Percentiles rank a stretch among this genome's conserved stretches.
Conservation (phyloP, 176 grass and related monocot genomes). For the Zoysia japonica region DNA sequence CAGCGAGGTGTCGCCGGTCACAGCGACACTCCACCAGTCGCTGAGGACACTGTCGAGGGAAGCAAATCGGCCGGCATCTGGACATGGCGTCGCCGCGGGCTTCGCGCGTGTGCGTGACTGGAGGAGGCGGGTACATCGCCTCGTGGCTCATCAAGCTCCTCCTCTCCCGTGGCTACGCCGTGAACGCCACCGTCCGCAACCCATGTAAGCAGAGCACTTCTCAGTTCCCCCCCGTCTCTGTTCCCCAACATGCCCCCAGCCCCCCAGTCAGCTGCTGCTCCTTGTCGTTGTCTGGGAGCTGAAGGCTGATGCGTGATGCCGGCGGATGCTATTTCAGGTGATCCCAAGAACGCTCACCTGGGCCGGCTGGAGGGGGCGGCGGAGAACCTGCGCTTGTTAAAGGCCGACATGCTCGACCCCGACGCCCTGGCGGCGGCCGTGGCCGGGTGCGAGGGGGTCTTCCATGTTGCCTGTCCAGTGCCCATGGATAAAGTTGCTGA, state of each 20-base stretch:
- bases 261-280: no score
- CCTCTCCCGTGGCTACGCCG: conserved; percentile 54
- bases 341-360: conserved; percentile 49
- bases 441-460: conserved; percentile 54
- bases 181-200: conserved; percentile 61
- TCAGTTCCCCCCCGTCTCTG: neutral
- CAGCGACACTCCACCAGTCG: neutral
- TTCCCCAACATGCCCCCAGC: neutral
- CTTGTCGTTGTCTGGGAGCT: neutral
- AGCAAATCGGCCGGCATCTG: neutral
- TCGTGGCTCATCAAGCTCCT: conserved; percentile 70
- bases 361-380: conserved; percentile 44
- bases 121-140: conserved; percentile 46
- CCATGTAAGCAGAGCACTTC: conserved; percentile 32
- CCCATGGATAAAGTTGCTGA: conserved; percentile 30
- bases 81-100: neutral
- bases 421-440: conserved; percentile 47
- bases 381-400: conserved; percentile 50
- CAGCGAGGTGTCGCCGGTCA: no score
- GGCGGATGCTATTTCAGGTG: conserved; percentile 28
- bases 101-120: conserved; percentile 44
- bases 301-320: neutral
- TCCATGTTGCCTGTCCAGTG: conserved; percentile 62
- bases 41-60: neutral
- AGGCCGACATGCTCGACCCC: conserved; percentile 61